phyloP scores from a whole-genome alignment of 768 basidiomycete genomes.

The Trichaptum fuscoviolaceum region DNA sequence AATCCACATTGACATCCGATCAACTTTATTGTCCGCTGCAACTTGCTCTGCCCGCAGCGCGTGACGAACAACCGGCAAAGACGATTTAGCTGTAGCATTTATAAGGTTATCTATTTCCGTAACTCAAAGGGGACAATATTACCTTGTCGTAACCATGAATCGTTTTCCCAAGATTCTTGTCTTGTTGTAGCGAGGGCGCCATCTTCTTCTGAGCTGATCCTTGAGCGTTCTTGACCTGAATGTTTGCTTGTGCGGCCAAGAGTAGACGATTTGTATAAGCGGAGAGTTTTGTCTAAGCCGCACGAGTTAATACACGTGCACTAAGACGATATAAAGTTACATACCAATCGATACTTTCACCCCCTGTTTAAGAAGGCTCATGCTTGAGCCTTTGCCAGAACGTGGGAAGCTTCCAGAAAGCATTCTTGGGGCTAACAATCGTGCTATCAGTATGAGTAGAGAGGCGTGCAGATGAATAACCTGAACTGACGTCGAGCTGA shows the following conservation, averaged over 20 bases:
- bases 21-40: conserved; percentile 48
- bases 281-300: conserved; percentile 56
- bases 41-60: conserved; percentile 47
- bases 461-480: not conserved
- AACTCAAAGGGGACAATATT: conserved; percentile 6
- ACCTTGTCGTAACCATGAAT: conserved; percentile 41
- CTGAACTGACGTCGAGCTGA: not conserved
- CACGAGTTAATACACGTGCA: not conserved
- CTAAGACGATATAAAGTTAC: conserved; percentile 16
- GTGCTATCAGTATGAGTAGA: not conserved
- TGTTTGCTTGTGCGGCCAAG: conserved; percentile 32
- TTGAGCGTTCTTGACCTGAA: conserved; percentile 18
- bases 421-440: not conserved
- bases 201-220: not conserved
- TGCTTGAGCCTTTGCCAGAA: conserved; percentile 29
- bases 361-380: conserved; percentile 57
- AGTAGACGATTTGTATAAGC: conserved; percentile 60
- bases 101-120: not conserved
- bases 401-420: conserved; percentile 3
- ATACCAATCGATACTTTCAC: conserved; percentile 71
- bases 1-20: conserved; percentile 80
- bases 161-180: conserved; percentile 47
- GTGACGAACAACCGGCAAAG: conserved; percentile 48
- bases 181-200: conserved; percentile 13
- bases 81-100: conserved; percentile 37